Evolutionary conservation across 2,329 filamentous ascomycete genomes (phyloP).

Genomic region (Xylaria sp.): DNA sequence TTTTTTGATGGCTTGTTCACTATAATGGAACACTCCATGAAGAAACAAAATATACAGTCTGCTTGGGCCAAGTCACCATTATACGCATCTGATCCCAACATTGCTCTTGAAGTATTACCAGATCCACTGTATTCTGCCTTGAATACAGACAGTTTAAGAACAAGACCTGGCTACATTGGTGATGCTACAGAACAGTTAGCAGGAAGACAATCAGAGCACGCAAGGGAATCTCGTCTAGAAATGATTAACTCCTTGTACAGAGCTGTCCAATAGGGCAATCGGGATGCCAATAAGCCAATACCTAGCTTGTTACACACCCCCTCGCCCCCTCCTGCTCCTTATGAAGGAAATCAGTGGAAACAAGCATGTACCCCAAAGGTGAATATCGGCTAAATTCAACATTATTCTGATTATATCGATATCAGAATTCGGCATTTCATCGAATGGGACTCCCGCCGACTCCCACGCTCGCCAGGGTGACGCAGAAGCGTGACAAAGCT

Average conservation of each 20-base stretch:
- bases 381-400: background rate
- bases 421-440: background rate
- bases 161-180: background rate
- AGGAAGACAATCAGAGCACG: too few species aligned
- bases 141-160: background rate
- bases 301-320: too few species aligned
- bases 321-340: background rate
- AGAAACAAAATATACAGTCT: background rate
- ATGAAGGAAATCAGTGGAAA: background rate
- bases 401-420: background rate
- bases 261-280: too few species aligned
- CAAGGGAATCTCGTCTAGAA: too few species aligned
- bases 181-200: too few species aligned
- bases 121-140: background rate
- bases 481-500: background rate
- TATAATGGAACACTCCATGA: background rate
- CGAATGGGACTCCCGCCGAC: background rate
- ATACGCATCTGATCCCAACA: background rate
- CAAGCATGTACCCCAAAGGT: background rate
- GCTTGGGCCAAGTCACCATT: background rate
- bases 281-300: too few species aligned
- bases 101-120: background rate
- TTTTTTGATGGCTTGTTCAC: background rate
- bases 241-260: too few species aligned
- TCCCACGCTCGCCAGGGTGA: background rate